Evolutionary conservation across 116 monocot genomes (phyloP), one percentile per base, ranked within the genome.

Genomic region (Iris pallida): DNA sequence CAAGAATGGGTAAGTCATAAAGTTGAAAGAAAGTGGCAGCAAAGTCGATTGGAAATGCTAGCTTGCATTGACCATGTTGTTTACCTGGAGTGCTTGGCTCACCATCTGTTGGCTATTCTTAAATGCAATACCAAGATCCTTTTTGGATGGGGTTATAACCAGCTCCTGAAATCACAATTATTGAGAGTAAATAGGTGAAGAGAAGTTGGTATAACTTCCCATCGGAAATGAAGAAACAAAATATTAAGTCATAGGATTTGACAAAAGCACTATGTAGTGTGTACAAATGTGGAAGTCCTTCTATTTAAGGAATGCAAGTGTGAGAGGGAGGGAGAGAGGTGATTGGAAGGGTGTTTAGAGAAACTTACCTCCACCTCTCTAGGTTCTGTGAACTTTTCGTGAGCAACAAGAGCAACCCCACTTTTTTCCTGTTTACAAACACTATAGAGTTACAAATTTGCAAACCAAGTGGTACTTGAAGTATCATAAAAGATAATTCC

Each of bases 51-150:
- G 58, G 1, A 30, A 61, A 45, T 61, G 61, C 7, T 15, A n/a
- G 5, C 60, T 11, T 61, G 61, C 61, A 61, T 44, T 44, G 42
- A 45, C 16, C 4, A 7, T 58, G 9, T 58, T 16, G 7, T 30
- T 75, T 78, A 88, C 98, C 88, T 98, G 87, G 65, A 98, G 75
- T 76, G 98, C 98, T 77, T 98, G 83, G 53, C 86, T 63, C 3
- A 98, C 93, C 87, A 83, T 93, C 80, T 90, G 90, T 68, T 93
- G 98, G 60, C 67, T 85, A 43, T 78, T 93, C 79, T 98, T 98
- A 59, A 98, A 98, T 60, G 88, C 85, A 72, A 98, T 82, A 30
- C 98, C 97, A 20, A 98, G 70, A 4, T 92, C 98, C 77, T 88
- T 93, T 88, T 90, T 98, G 63, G 98, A 98, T 46, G 98, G 89